These are phyloP conservation scores for Chaetomiaceae sp. DNA, from an alignment of 2,329 filamentous ascomycete species.

Conservation along the genomic window DNA sequence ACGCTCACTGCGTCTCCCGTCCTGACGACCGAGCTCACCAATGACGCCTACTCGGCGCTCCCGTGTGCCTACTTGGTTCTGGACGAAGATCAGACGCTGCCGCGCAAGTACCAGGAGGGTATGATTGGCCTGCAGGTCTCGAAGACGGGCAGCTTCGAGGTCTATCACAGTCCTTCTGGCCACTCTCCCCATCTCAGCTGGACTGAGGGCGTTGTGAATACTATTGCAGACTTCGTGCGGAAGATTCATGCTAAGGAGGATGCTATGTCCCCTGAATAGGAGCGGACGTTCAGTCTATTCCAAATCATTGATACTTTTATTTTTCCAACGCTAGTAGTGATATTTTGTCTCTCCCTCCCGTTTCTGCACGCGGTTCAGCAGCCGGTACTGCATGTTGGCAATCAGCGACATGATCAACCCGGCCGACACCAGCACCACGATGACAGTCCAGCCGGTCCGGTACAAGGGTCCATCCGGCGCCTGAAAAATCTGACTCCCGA, in stretches of 20 bases:
- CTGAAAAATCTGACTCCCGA: constrained; percentile 23
- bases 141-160: not conserved
- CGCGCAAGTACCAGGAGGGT: not conserved
- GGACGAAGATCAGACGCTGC: not conserved
- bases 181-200: constrained; percentile 7
- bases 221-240: not conserved
- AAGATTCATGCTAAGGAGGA: constrained; percentile 5
- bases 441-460: constrained; percentile 19
- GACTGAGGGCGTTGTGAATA: constrained; percentile 3
- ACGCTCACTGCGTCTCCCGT: constrained; percentile 3
- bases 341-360: constrained; percentile 11
- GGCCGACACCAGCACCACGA: constrained; percentile 13
- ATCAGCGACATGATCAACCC: constrained; percentile 14
- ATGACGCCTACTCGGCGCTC: constrained; percentile 6
- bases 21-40: constrained; percentile 3
- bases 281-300: too few relatives aligned
- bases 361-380: constrained; percentile 18
- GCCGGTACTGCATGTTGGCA: constrained; percentile 20
- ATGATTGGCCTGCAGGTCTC: not conserved
- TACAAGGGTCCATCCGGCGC: constrained; percentile 21
- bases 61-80: constrained; percentile 4
- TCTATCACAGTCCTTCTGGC: constrained; percentile 4
- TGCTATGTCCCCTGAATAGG: constrained; percentile 10
- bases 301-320: too few relatives aligned
- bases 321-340: constrained; percentile 9